phyloP scores from a whole-genome alignment of 2,329 filamentous ascomycete genomes.

The Epichloe glyceriae region DNA sequence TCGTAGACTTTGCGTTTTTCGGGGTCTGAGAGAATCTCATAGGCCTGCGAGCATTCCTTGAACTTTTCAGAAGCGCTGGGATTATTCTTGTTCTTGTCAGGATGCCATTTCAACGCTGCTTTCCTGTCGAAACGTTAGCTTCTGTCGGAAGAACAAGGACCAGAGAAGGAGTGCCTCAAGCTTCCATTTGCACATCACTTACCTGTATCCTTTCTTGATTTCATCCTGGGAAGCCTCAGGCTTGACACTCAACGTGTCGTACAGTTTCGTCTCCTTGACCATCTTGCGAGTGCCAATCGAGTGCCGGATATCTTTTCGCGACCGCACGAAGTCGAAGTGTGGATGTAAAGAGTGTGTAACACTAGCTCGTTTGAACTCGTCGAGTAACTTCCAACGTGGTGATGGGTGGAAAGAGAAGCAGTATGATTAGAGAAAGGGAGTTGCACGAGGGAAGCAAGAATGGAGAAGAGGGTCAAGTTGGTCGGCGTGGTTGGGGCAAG shows the following conservation, averaged over 20 bases:
- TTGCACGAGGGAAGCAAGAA: background rate
- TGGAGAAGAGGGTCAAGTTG: background rate
- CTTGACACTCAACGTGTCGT: constrained; percentile 72
- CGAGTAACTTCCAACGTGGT: background rate
- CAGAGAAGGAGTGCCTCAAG: background rate
- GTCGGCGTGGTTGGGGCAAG: background rate
- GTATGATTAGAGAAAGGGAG: too few relatives aligned
- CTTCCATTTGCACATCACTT: constrained; percentile 15
- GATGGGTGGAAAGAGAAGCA: background rate
- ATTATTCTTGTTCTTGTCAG: constrained; percentile 96
- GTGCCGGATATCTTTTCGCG: background rate
- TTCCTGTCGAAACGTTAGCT: constrained; percentile 42
- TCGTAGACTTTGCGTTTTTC: constrained; percentile 96
- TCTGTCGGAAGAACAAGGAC: background rate
- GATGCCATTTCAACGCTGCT: constrained; percentile 81
- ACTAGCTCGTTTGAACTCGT: background rate
- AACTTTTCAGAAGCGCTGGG: constrained; percentile 81
- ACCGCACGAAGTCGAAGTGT: background rate
- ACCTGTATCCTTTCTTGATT: constrained; percentile 93
- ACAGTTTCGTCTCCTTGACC: constrained; percentile 92
- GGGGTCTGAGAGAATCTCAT: constrained; percentile 93
- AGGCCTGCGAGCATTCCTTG: constrained; percentile 95
- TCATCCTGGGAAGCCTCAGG: constrained; percentile 78
- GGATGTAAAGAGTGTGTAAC: background rate
- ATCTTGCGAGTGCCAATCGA: constrained; percentile 36